These are phyloP conservation scores for Marasmius oreades DNA, from an alignment of 1,284 basidiomycete species.

Conservation along the genomic window DNA sequence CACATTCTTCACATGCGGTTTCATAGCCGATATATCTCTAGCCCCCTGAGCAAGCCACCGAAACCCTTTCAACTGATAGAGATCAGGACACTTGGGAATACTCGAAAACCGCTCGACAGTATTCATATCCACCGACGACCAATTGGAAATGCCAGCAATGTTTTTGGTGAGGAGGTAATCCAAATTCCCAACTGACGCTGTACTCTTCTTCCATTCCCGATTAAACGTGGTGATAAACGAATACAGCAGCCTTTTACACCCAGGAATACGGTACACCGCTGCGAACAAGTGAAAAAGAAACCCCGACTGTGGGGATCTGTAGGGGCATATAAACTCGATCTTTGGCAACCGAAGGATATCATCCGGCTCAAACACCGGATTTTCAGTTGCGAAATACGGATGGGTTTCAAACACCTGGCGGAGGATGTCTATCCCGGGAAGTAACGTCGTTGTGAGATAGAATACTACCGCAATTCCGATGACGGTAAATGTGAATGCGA, in stretches of 20 bases:
- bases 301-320: not conserved
- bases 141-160: not conserved
- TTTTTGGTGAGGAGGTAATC: not conserved
- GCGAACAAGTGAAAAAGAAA: not conserved
- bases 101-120: not conserved
- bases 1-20: not conserved
- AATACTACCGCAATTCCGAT: constrained; percentile 3
- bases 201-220: too few species aligned
- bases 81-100: not conserved
- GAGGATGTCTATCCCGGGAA: not conserved
- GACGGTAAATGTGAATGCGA: not conserved
- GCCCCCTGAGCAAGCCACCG: not conserved
- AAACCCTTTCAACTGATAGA: not conserved
- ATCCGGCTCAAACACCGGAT: too few species aligned
- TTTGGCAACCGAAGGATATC: not conserved
- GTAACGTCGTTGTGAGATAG: not conserved
- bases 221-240: not conserved
- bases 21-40: not conserved
- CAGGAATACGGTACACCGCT: not conserved
- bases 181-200: too few species aligned
- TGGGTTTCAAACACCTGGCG: not conserved
- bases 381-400: not conserved
- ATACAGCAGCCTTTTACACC: not conserved
- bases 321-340: not conserved
- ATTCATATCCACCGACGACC: not conserved